phyloP scores from a whole-genome alignment of 2,329 filamentous ascomycete genomes.

The Ophiostoma australiae region DNA sequence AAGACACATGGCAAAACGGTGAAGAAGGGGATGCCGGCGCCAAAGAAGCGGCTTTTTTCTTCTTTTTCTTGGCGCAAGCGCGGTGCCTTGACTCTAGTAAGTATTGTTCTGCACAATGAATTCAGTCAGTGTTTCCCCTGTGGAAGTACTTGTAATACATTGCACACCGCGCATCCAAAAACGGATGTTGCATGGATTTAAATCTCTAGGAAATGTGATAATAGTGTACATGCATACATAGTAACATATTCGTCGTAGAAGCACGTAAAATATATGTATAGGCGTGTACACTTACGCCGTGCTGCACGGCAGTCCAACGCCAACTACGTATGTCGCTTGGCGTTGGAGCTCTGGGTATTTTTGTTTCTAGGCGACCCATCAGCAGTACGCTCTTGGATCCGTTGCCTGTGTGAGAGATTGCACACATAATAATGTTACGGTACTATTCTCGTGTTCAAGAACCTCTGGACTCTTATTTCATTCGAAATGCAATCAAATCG shows the following conservation, averaged over 20 bases:
- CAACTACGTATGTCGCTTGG: background rate
- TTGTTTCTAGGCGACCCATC: slow-evolving; percentile 3
- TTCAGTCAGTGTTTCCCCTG: background rate
- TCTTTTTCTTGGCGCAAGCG: background rate
- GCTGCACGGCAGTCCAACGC: background rate
- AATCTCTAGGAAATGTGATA: background rate
- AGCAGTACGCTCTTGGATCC: background rate
- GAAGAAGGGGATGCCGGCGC: slow-evolving; percentile 1
- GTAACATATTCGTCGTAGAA: background rate
- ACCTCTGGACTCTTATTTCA: background rate
- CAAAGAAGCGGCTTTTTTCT: background rate
- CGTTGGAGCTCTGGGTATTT: background rate
- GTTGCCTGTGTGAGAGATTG: background rate
- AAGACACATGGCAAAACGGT: slow-evolving; percentile 10
- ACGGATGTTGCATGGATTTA: background rate
- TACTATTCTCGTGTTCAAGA: too few species aligned
- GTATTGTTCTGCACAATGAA: background rate
- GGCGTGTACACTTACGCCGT: background rate
- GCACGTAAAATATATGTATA: background rate
- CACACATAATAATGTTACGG: too few species aligned
- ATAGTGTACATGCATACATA: too few species aligned
- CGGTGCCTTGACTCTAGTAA: background rate
- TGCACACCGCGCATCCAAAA: background rate
- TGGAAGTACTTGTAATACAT: too few species aligned
- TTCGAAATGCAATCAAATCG: background rate